Base-by-base conservation (phyloP, 805 yeast species). In the Starmerella apis region DNA sequence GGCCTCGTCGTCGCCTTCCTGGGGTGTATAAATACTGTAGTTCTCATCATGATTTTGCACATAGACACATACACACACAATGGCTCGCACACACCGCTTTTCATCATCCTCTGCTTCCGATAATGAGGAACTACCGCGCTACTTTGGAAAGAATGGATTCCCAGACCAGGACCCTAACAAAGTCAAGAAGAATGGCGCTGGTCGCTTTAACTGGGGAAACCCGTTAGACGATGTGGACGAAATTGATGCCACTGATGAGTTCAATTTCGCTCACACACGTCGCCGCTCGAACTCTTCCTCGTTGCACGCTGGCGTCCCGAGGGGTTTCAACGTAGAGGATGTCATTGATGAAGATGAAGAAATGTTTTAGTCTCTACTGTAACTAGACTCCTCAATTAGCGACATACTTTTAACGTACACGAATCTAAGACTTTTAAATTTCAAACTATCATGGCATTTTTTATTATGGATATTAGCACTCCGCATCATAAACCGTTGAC, bases 151-250 rank as follows among this genome's bases (percentile, higher is more conserved):
- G 63, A 76, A 77, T 60, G 94, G 94, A 18, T 74, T 75, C 61
- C 65, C 66, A 53, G 80, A 82, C 59, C 74, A 78, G 48, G 78
- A 81, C 55, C 95, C 95, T 49, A 79, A 78, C 62, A 77, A 78
- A 60, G 77, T 83, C 50, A 86, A 86, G 76, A 86, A 84, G 64
- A 74, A 75, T 51, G 96, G 96, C 45, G 82, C 81, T 30, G 96
- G 96, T 43, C 80, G 78, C 59, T 81, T 80, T 57, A 86, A 86
- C 62, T 86, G 95, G 95, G 96, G 96, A 39, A 69, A 72, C 52
- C 59, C 52, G 8, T 74, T 79, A 8, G 94, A 84, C 59, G 95
- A 86, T 60, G 63, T 81, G 47, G 76, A 77, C 43, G 84, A 79
- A 54, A 64, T 83, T 54, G 73, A 76, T 52, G 77, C 75, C 47